phyloP scores from a whole-genome alignment of 768 basidiomycete genomes.

The Cyclocybe aegerita region DNA sequence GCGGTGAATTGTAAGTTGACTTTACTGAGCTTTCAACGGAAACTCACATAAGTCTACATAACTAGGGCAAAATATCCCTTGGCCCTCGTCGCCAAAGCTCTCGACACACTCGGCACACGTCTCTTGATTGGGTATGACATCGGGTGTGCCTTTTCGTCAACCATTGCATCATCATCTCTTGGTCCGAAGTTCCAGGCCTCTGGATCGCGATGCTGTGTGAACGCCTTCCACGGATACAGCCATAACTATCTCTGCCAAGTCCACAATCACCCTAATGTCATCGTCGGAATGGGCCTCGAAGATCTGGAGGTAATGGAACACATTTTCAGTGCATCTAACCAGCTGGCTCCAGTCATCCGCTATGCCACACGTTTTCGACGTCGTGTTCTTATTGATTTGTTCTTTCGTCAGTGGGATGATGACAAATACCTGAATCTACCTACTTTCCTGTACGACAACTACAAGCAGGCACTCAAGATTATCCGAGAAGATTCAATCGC shows the following conservation, averaged over 20 bases:
- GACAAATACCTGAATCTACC: too few relatives aligned
- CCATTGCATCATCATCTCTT: neutral
- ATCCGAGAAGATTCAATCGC: too few relatives aligned
- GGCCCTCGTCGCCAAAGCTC: neutral
- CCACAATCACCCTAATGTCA: conserved; percentile 1
- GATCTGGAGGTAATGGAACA: conserved; percentile 8
- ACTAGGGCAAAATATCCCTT: conserved; percentile 12
- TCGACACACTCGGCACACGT: neutral
- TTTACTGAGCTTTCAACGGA: too few relatives aligned
- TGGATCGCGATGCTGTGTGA: neutral
- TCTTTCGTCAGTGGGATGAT: too few relatives aligned
- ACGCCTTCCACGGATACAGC: conserved; percentile 8
- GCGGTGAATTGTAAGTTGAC: conserved; percentile 38
- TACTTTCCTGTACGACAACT: too few relatives aligned
- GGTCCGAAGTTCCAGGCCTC: neutral
- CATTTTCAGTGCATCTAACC: conserved; percentile 8
- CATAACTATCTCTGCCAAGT: conserved; percentile 9
- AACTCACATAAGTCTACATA: too few relatives aligned
- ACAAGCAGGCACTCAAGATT: too few relatives aligned
- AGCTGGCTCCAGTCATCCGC: too few relatives aligned
- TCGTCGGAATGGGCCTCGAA: conserved; percentile 9
- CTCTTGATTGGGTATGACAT: conserved; percentile 9
- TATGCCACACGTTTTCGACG: too few relatives aligned
- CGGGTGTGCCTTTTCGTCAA: conserved; percentile 6
- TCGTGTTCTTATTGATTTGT: too few relatives aligned